Conservation (phyloP, 805 yeast genomes). For the Candida ponderosae region DNA sequence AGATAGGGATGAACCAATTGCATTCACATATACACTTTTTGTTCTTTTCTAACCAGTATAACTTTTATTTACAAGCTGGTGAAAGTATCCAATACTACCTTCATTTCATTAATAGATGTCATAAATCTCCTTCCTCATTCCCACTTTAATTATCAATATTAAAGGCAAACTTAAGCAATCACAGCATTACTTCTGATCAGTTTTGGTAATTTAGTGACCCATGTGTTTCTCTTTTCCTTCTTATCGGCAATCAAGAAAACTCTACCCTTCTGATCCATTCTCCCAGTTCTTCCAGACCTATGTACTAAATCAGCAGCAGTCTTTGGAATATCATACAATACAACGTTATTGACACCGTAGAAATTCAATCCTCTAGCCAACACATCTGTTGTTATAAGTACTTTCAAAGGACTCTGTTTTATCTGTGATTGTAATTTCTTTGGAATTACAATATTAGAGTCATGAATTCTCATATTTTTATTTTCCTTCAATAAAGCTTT, state of each 20-base stretch:
- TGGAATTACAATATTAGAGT: slow-evolving; percentile 25
- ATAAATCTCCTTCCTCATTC: too few relatives aligned
- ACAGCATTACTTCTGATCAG: slow-evolving; percentile 34
- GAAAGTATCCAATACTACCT: too few relatives aligned
- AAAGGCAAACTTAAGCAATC: not conserved
- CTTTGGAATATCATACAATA: slow-evolving; percentile 79
- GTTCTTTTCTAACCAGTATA: too few relatives aligned
- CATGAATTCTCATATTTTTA: slow-evolving; percentile 16
- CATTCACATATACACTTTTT: too few relatives aligned
- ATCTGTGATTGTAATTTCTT: slow-evolving; percentile 2
- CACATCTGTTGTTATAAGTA: slow-evolving; percentile 81
- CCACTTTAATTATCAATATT: too few relatives aligned
- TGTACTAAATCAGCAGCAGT: slow-evolving; percentile 83
- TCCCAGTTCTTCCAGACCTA: slow-evolving; percentile 89
- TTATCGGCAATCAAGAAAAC: slow-evolving; percentile 74
- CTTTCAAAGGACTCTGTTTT: slow-evolving; percentile 38
- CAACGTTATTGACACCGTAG: slow-evolving; percentile 69
- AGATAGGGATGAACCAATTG: slow-evolving; percentile 12
- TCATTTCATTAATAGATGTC: too few relatives aligned
- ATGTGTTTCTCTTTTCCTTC: slow-evolving; percentile 52
- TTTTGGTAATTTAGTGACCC: slow-evolving; percentile 76
- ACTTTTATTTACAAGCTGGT: too few relatives aligned
- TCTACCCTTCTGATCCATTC: slow-evolving; percentile 85
- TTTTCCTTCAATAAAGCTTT: slow-evolving; percentile 2
- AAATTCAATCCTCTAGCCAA: slow-evolving; percentile 89